Conservation (phyloP, 2,329 filamentous ascomycete genomes). For the Fusarium caatingaense region DNA sequence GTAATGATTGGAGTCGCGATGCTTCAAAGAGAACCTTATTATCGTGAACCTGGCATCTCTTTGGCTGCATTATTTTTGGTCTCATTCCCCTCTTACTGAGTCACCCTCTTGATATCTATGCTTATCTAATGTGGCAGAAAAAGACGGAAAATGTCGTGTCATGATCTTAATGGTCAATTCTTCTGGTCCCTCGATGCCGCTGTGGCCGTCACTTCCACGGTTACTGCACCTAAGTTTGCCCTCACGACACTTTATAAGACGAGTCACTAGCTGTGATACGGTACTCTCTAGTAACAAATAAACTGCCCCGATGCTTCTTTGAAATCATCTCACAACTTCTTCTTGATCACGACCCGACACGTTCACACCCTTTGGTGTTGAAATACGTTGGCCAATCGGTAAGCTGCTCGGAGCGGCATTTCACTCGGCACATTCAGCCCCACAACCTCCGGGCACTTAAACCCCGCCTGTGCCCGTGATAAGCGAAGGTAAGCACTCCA, state of each 20-base stretch:
- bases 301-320: no score
- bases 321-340: no score
- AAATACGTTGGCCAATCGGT: neutral
- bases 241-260: no score
- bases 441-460: neutral
- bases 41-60: neutral
- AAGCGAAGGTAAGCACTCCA: neutral
- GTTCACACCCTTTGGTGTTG: neutral
- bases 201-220: neutral
- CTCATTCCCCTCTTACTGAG: neutral
- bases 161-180: neutral
- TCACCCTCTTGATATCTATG: neutral
- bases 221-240: no score
- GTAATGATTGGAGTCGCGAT: neutral
- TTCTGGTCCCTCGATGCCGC: fast-evolving
- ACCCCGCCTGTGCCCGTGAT: neutral
- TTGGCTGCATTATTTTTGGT: neutral
- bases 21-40: neutral
- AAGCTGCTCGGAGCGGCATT: conserved; percentile 16
- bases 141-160: neutral
- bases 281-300: no score
- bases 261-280: no score
- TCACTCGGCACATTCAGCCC: neutral
- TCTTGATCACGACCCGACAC: no score
- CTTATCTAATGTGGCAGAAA: neutral